These are phyloP conservation scores for Colletotrichum cuscutae DNA, from an alignment of 2,329 filamentous ascomycete genomes.

Conservation along the genomic window DNA sequence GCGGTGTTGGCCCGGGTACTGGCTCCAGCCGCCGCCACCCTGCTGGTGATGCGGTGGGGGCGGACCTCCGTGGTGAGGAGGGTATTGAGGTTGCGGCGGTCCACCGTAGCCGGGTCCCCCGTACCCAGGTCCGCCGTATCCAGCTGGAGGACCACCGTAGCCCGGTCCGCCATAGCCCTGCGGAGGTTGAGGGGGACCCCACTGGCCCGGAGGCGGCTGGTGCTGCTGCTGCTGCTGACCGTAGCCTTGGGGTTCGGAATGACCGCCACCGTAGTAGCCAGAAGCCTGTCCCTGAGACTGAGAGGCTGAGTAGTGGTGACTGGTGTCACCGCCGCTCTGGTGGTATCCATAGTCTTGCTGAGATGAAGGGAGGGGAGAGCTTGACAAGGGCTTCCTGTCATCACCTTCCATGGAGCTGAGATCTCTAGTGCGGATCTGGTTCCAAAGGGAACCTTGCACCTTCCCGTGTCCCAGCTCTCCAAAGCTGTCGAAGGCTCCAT, in stretches of 20 bases:
- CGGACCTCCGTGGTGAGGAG: slow-evolving; percentile 25
- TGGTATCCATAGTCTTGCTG: slow-evolving; percentile 55
- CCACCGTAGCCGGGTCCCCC: slow-evolving; percentile 39
- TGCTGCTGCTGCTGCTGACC: slow-evolving; percentile 41
- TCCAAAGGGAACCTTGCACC: slow-evolving; percentile 69
- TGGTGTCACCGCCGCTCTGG: slow-evolving; percentile 41
- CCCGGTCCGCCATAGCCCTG: slow-evolving; percentile 42
- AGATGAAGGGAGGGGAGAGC: slow-evolving; percentile 46
- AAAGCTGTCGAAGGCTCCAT: slow-evolving; percentile 52
- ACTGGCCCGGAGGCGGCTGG: slow-evolving; percentile 38
- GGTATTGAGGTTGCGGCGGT: slow-evolving; percentile 31
- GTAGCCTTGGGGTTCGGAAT: slow-evolving; percentile 45
- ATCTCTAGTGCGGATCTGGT: slow-evolving; percentile 69
- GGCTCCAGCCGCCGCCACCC: slow-evolving; percentile 43
- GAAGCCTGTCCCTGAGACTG: slow-evolving; percentile 31
- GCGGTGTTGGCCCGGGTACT: slow-evolving; percentile 52
- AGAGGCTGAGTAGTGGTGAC: slow-evolving; percentile 39
- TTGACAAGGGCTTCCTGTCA: slow-evolving; percentile 53
- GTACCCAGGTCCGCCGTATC: slow-evolving; percentile 38
- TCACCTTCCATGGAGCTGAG: slow-evolving; percentile 64
- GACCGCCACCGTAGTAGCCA: slow-evolving; percentile 29
- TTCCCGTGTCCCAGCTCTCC: slow-evolving; percentile 64
- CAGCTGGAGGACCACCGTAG: slow-evolving; percentile 40
- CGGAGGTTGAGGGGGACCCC: slow-evolving; percentile 35
- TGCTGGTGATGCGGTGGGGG: slow-evolving; percentile 36